A percentile compares a stretch with the other conserved stretches of the same genome.
Conservation (phyloP, 768 basidiomycete genomes). For the Tylopilus sp. region DNA sequence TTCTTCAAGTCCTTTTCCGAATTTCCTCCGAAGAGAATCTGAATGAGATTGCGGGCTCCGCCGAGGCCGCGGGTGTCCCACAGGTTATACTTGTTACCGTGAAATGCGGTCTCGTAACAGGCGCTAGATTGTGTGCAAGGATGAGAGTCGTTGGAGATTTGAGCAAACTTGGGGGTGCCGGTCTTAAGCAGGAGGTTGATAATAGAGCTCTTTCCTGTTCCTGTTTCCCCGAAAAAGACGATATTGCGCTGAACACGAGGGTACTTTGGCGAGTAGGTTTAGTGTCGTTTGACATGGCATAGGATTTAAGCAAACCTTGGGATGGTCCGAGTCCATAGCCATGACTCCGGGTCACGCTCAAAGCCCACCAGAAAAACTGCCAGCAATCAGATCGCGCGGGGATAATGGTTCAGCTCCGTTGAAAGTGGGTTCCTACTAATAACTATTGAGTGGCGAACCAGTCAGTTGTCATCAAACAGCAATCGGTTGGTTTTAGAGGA, state of each 20-base stretch:
- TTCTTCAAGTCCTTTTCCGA: conserved; percentile 19
- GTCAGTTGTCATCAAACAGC: neutral
- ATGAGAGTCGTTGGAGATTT: conserved; percentile 2
- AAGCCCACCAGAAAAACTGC: neutral
- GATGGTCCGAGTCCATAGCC: neutral
- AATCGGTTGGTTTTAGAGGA: neutral
- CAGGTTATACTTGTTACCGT: conserved; percentile 9
- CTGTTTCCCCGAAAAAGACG: conserved; percentile 23
- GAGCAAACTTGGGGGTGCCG: conserved; percentile 1
- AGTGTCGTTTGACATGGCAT: neutral
- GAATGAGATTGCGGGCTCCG: conserved; percentile 21
- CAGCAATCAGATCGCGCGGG: neutral
- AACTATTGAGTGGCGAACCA: neutral
- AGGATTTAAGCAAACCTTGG: conserved; percentile 10
- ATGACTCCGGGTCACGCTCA: neutral
- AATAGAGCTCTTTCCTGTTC: conserved; percentile 26
- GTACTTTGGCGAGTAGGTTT: neutral
- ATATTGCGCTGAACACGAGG: conserved; percentile 10
- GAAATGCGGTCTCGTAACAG: conserved; percentile 4
- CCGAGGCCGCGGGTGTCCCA: conserved; percentile 41
- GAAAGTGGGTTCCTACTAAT: neutral
- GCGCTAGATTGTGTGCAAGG: conserved; percentile 17
- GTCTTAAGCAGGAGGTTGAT: conserved; percentile 25
- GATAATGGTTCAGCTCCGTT: neutral
- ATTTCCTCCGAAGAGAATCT: neutral